These are phyloP conservation scores for Triangularia setosa DNA, from an alignment of 2,329 filamentous ascomycete genomes.

Conservation along the genomic window DNA sequence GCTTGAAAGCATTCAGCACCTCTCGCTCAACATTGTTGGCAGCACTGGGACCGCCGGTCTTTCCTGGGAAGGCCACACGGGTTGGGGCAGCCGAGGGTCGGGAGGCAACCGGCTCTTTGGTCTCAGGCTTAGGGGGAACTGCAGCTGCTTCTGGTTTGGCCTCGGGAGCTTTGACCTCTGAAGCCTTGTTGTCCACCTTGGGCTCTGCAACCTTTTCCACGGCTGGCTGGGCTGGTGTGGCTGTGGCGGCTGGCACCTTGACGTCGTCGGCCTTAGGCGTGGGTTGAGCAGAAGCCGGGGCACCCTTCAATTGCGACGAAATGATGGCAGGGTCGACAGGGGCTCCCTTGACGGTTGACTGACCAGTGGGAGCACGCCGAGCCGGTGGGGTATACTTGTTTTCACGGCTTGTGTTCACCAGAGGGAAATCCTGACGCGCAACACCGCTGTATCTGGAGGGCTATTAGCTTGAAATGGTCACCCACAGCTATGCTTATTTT, in stretches of 20 bases:
- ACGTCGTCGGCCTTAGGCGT: conserved; percentile 36
- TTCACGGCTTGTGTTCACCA: conserved; percentile 50
- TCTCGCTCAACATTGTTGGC: conserved; percentile 60
- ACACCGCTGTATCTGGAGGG: conserved; percentile 82
- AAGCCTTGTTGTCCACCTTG: conserved; percentile 29
- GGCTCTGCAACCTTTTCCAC: conserved; percentile 26
- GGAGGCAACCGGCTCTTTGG: conserved; percentile 16
- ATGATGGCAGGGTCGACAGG: conserved; percentile 88
- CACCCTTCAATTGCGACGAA: conserved; percentile 66
- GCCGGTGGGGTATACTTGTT: conserved; percentile 89
- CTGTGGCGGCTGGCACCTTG: conserved; percentile 26
- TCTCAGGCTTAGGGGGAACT: conserved; percentile 17
- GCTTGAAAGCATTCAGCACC: conserved; percentile 60
- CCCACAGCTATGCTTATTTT: neutral
- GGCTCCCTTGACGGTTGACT: conserved; percentile 69
- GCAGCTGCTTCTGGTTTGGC: conserved; percentile 16
- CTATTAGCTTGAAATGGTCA: conserved; percentile 14
- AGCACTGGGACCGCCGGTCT: conserved; percentile 47
- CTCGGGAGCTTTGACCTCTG: conserved; percentile 29
- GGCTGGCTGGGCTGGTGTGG: conserved; percentile 6
- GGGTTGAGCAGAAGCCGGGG: conserved; percentile 40
- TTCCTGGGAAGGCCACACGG: conserved; percentile 39
- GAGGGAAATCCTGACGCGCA: conserved; percentile 65
- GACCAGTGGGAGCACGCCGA: conserved; percentile 70
- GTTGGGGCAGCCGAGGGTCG: conserved; percentile 25